phyloP scores from a whole-genome alignment of 1,284 basidiomycete genomes.

The Leccinum griseonigrum region DNA sequence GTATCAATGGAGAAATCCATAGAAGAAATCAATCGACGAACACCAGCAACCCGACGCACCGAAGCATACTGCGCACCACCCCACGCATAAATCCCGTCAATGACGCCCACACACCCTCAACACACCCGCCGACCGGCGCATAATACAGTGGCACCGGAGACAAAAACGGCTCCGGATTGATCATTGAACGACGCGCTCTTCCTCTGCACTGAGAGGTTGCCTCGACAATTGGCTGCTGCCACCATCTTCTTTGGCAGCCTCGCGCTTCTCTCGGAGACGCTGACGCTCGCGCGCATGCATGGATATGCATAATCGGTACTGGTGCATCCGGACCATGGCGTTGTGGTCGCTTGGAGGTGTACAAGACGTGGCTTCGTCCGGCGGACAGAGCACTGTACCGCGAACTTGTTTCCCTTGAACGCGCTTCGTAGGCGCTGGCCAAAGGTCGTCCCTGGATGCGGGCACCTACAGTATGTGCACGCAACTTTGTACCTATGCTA shows the following conservation, averaged over 20 bases:
- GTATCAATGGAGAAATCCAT: no score
- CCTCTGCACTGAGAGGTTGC: neutral
- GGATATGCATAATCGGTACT: constrained; percentile 6
- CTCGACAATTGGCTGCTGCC: no score
- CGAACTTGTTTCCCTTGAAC: neutral
- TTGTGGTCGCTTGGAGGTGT: no score
- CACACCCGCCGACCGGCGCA: constrained; percentile 16
- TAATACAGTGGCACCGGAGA: constrained; percentile 35
- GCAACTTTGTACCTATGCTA: constrained; percentile 40
- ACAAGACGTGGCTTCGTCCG: constrained; percentile 10
- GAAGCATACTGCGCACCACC: neutral
- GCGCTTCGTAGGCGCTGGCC: constrained; percentile 32
- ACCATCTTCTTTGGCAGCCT: neutral
- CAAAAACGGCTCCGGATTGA: constrained; percentile 23
- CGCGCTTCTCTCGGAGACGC: constrained; percentile 7
- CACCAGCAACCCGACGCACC: constrained; percentile 7
- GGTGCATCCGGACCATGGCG: constrained; percentile 5
- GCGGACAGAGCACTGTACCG: constrained; percentile 14
- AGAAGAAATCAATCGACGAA: no score
- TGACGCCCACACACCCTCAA: constrained; percentile 15
- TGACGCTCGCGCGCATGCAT: constrained; percentile 20
- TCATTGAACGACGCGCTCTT: neutral
- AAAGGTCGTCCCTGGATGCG: constrained; percentile 41
- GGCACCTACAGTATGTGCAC: constrained; percentile 49
- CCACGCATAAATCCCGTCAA: constrained; percentile 9